phyloP scores from a whole-genome alignment of 805 yeast species.

The Cyberlindnera xishuangbannaensis region DNA sequence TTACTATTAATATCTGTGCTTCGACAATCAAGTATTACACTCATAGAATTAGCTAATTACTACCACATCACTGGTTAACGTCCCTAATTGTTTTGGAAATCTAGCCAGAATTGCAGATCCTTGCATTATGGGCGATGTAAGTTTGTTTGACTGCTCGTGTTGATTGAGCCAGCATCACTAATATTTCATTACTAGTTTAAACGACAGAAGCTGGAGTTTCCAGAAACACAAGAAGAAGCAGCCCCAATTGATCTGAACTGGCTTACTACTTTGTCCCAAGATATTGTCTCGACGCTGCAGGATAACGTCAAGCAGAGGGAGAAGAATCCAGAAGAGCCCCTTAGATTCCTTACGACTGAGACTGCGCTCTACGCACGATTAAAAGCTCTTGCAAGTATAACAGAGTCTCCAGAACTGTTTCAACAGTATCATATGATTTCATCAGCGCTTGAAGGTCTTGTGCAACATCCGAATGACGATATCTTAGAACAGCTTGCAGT shows the following conservation, averaged over 20 bases:
- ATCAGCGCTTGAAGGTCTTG: constrained; percentile 1
- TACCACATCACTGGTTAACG: too few species aligned
- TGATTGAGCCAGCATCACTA: background rate
- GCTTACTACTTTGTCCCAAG: constrained; percentile 8
- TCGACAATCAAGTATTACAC: too few species aligned
- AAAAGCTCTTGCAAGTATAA: constrained; percentile 16
- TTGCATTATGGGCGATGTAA: constrained; percentile 5
- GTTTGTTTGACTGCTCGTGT: too few species aligned
- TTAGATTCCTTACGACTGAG: constrained; percentile 18
- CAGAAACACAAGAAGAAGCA: background rate
- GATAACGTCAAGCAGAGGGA: constrained; percentile 11
- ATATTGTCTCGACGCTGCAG: constrained; percentile 1
- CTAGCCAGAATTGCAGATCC: too few species aligned
- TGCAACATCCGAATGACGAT: constrained; percentile 16
- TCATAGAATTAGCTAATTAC: too few species aligned
- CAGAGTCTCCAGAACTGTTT: constrained; percentile 12
- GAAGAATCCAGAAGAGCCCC: constrained; percentile 13
- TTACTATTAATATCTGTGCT: too few species aligned
- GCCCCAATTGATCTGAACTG: constrained; percentile 11
- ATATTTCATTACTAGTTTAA: constrained; percentile 7
- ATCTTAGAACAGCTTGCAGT: constrained; percentile 12
- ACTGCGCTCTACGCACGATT: constrained; percentile 10
- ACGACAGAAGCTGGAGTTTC: constrained; percentile 7
- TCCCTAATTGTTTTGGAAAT: too few species aligned
- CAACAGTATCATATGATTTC: constrained; percentile 1